Percentiles rank a stretch among this genome's conserved stretches.
Conservation (phyloP, 2,329 filamentous ascomycete species). For the Cytospora piceicola region DNA sequence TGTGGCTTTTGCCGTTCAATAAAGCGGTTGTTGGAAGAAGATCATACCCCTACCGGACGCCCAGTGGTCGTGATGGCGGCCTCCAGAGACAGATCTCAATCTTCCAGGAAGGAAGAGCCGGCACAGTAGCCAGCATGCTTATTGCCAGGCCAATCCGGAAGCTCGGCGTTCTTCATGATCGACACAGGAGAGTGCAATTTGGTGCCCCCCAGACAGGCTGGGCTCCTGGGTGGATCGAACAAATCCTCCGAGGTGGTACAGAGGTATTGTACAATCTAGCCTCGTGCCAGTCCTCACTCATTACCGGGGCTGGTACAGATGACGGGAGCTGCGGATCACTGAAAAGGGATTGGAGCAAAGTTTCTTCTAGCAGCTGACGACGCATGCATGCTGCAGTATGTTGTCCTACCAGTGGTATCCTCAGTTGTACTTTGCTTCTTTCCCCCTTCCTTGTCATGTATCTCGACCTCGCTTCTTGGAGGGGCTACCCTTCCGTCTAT, state of each 20-base stretch:
- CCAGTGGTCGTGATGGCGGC: not conserved
- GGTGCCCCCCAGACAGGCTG: not conserved
- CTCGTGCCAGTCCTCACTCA: slow-evolving; percentile 19
- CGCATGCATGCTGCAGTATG: slow-evolving; percentile 22
- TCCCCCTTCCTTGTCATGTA: slow-evolving; percentile 21
- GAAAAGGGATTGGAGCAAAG: slow-evolving; percentile 10
- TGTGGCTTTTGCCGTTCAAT: slow-evolving; percentile 11
- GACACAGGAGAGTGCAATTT: not conserved
- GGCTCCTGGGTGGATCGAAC: not conserved
- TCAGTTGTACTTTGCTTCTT: slow-evolving; percentile 12
- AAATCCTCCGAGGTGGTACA: slow-evolving; percentile 19
- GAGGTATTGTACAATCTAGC: slow-evolving; percentile 11
- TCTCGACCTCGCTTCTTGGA: slow-evolving; percentile 12
- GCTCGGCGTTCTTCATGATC: not conserved
- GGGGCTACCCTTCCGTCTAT: slow-evolving; percentile 5
- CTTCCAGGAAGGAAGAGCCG: slow-evolving; percentile 5
- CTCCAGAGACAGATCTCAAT: slow-evolving; percentile 19
- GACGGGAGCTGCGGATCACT: slow-evolving; percentile 20
- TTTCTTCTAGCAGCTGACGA: slow-evolving; percentile 20
- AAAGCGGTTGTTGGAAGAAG: not conserved
- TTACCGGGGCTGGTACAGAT: slow-evolving; percentile 18
- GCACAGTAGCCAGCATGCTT: slow-evolving; percentile 9
- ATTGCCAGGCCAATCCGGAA: not conserved
- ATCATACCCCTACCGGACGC: slow-evolving; percentile 5
- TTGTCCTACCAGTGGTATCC: slow-evolving; percentile 18